These are phyloP conservation scores for Orbilia javanica DNA, from an alignment of 2,329 filamentous ascomycete species.

Conservation along the genomic window DNA sequence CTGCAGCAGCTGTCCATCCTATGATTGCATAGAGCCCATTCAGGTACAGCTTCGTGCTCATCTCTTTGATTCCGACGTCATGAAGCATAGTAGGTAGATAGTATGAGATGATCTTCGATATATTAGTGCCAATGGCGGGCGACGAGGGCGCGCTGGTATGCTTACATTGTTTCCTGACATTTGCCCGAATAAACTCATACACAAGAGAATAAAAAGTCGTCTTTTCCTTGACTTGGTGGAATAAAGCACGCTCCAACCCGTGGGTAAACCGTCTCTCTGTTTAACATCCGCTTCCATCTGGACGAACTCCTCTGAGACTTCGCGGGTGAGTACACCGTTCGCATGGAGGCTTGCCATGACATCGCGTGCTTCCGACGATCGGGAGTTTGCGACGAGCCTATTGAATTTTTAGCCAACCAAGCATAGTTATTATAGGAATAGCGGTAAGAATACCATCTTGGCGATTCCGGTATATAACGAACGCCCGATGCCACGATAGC, in stretches of 20 bases:
- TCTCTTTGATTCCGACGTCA: conserved; percentile 65
- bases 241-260: conserved; percentile 61
- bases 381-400: conserved; percentile 48
- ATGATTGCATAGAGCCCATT: conserved; percentile 68
- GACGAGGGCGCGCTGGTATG: conserved; percentile 60
- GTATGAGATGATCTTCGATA: conserved; percentile 61
- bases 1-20: conserved; percentile 65
- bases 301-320: conserved; percentile 46
- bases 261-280: conserved; percentile 31
- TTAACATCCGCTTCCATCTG: conserved; percentile 45
- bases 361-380: conserved; percentile 67
- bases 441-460: conserved; percentile 71
- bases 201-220: conserved; percentile 67
- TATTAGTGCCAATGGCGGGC: background rate
- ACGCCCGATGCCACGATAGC: conserved; percentile 68
- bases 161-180: conserved; percentile 68
- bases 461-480: conserved; percentile 73
- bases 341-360: conserved; percentile 73
- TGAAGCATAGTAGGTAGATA: conserved; percentile 67
- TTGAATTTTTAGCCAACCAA: background rate
- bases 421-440: conserved; percentile 64
- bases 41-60: conserved; percentile 66
- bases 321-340: conserved; percentile 66
- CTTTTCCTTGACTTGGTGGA: conserved; percentile 63
- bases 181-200: conserved; percentile 70